A percentile compares a stretch with the other conserved stretches of the same genome.
Conservation (phyloP, 1,284 basidiomycete genomes). For the Heterobasidion irregulare region DNA sequence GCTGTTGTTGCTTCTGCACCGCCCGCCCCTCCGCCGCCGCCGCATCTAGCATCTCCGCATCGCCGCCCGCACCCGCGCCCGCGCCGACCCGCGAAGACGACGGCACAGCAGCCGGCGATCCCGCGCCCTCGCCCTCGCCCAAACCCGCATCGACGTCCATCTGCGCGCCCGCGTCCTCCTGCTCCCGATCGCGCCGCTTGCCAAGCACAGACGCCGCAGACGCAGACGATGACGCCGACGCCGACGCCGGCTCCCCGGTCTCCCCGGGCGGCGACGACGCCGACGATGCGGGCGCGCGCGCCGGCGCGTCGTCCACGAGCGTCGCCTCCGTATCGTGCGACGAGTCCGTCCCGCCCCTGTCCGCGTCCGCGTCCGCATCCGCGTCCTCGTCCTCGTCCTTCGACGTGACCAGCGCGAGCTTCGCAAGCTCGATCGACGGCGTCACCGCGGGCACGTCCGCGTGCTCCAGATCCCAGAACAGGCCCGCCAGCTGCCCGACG, state of each 20-base stretch:
- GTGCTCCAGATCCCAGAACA: conserved; percentile 76
- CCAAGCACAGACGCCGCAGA: conserved; percentile 56
- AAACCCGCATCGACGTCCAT: conserved; percentile 24
- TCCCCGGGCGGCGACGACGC: conserved; percentile 13
- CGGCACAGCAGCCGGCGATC: conserved; percentile 11
- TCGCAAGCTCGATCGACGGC: conserved; percentile 81
- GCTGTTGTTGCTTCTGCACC: conserved; percentile 22
- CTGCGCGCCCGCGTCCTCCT: conserved; percentile 37
- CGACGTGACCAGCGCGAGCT: conserved; percentile 86
- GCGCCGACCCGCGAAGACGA: conserved; percentile 1
- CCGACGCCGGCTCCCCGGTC: conserved; percentile 7
- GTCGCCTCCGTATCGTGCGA: conserved; percentile 81
- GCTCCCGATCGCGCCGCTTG: conserved; percentile 50
- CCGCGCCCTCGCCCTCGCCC: conserved; percentile 24
- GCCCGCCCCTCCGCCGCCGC: conserved; percentile 13
- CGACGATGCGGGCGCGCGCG: conserved; percentile 3
- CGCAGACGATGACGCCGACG: conserved; percentile 25
- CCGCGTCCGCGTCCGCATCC: conserved; percentile 31
- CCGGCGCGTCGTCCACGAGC: conserved; percentile 62
- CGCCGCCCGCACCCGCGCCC: conserved; percentile 19
- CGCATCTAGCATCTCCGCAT: conserved; percentile 34
- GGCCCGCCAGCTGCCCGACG: conserved; percentile 66
- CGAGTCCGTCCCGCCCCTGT: conserved; percentile 65
- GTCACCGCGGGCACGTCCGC: conserved; percentile 64
- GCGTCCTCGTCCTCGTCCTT: conserved; percentile 80